Evolutionary conservation across 768 basidiomycete genomes (phyloP), one percentile per base, ranked within the genome.

Genomic region (Serpula lacrymans): DNA sequence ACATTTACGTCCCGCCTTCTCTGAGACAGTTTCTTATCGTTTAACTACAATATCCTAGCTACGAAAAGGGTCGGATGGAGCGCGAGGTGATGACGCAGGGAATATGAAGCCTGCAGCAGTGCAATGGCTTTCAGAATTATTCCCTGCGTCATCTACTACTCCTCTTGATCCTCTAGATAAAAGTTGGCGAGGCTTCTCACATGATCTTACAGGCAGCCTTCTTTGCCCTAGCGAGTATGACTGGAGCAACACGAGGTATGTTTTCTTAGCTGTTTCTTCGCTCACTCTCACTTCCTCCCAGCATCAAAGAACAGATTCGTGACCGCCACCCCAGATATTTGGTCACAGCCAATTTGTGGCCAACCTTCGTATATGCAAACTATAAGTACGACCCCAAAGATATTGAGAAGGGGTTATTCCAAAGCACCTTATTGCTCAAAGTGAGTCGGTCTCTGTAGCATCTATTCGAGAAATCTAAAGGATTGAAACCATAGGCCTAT

Each of bases 191-290:
- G 46, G 51, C 0, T 48, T 52, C 17, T 13, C 21, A 4, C 40
- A 52, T 6, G 29, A 50, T 1, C 10, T 27, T 12, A 52, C 46
- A 0, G 51, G 45, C 6, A 2, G 16, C 4, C 30, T 52, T 2
- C 29, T 52, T 6, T 48, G 43, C 18, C 49, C 46, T 0, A 31
- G 47, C 1, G 49, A 52, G 22, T 52, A 50, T 23, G 11, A 50
- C 14, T 53, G 51, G 51, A 12, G 9, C 16, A 42, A 51, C n/a
- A 2, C 24, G 1, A 3, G n/a, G 42, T 49, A 34, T 17, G 16
- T 25, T 20, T 14, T 8, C 18, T 30, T 6, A 23, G 26, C 11
- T 34, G 13, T 18, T 14, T 18, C n/a, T 33, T 29, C 27, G 9
- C 27, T 6, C 31, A 33, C 20, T 14, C 20, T 6, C 6, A 7